Percentiles rank a stretch among this genome's conserved stretches.
phyloP scores from a whole-genome alignment of 179 eudicot species.

The Corrigiola litoralis region DNA sequence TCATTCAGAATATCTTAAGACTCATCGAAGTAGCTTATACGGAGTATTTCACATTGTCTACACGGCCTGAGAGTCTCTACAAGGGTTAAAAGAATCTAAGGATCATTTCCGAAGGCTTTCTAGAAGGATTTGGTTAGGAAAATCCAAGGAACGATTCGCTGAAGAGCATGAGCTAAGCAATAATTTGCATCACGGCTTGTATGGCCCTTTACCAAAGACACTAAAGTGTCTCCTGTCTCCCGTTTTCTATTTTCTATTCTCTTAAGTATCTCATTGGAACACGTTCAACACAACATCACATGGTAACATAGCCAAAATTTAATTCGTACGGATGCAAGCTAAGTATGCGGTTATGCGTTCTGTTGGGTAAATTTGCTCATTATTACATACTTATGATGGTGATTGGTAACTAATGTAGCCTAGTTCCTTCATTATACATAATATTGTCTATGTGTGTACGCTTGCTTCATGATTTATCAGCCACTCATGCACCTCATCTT shows the following conservation, averaged over 20 bases:
- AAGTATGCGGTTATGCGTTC: too few relatives aligned
- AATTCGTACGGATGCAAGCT: too few relatives aligned
- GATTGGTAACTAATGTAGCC: too few relatives aligned
- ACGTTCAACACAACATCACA: neutral
- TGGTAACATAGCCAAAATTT: too few relatives aligned
- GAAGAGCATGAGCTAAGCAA: slow-evolving; percentile 5
- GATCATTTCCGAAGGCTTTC: neutral
- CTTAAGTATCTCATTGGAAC: slow-evolving; percentile 7
- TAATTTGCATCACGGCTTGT: slow-evolving; percentile 7
- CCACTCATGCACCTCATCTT: too few relatives aligned
- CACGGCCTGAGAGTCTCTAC: neutral
- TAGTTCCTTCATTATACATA: too few relatives aligned
- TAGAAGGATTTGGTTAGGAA: slow-evolving; percentile 17
- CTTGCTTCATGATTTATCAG: too few relatives aligned
- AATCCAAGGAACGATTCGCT: neutral
- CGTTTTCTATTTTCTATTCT: neutral
- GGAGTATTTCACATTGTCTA: neutral
- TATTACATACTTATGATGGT: too few relatives aligned
- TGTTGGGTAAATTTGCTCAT: too few relatives aligned
- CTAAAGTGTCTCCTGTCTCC: neutral
- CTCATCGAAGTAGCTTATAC: too few relatives aligned
- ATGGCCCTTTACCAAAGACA: neutral
- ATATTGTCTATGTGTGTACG: too few relatives aligned
- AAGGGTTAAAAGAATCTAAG: neutral
- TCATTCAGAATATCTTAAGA: too few relatives aligned